A percentile compares a stretch with the other conserved stretches of the same genome.
These are phyloP conservation scores for Xanthoceras sorbifolium DNA, from an alignment of 345 rosid genomes.

Conservation along the genomic window DNA sequence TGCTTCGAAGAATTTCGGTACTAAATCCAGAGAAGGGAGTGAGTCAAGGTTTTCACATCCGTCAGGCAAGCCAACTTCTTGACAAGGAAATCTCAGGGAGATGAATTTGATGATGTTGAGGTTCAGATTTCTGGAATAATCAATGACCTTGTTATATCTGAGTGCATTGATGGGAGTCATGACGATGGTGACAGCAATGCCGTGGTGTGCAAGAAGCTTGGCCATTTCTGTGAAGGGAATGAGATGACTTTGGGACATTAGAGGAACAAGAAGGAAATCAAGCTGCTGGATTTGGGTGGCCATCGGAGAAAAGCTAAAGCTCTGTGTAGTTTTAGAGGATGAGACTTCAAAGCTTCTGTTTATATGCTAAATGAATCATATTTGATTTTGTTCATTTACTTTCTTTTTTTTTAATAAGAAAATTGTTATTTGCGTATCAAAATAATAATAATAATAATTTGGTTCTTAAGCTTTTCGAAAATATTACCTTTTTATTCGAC, in stretches of 20 bases:
- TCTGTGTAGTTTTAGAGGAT: too few relatives aligned
- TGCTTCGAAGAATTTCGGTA: constrained; percentile 22
- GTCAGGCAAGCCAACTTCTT: constrained; percentile 34
- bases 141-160: constrained; percentile 9
- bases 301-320: constrained; percentile 8
- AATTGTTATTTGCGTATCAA: too few relatives aligned
- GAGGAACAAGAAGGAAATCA: constrained; percentile 37
- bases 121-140: not conserved
- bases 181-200: constrained; percentile 27
- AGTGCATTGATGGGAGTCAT: constrained; percentile 32
- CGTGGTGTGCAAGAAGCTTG: constrained; percentile 26
- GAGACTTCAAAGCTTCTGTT: too few relatives aligned
- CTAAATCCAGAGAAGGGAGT: constrained; percentile 28
- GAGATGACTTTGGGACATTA: constrained; percentile 47
- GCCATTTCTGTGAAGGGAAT: constrained; percentile 45
- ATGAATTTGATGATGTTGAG: constrained; percentile 9
- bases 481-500: too few relatives aligned
- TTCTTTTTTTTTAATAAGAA: too few relatives aligned
- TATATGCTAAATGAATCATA: too few relatives aligned
- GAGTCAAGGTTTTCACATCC: constrained; percentile 38
- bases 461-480: too few relatives aligned
- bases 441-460: too few relatives aligned
- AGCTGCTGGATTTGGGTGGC: constrained; percentile 12
- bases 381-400: too few relatives aligned
- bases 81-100: constrained; percentile 21